phyloP scores from a whole-genome alignment of 352 stramenopile species.

The Saprolegnia diclina region DNA sequence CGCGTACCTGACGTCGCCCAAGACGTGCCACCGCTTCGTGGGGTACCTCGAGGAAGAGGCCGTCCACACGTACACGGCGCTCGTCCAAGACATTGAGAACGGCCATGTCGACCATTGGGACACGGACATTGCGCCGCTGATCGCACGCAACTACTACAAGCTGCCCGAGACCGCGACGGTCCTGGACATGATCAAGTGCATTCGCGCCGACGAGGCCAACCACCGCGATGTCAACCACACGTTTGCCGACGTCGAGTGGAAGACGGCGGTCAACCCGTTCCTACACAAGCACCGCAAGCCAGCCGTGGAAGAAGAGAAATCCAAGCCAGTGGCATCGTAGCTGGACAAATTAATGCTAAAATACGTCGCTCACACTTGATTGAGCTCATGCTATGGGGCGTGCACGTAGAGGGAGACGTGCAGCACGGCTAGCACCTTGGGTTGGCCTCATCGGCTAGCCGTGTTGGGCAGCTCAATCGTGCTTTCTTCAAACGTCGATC shows the following conservation, averaged over 20 bases:
- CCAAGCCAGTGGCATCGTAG: too few species aligned
- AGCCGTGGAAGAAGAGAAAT: too few species aligned
- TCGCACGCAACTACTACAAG: slow-evolving; percentile 86
- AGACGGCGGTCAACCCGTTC: slow-evolving; percentile 49
- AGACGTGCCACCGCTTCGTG: slow-evolving; percentile 87
- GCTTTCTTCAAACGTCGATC: too few species aligned
- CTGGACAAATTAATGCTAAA: too few species aligned
- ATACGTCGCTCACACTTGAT: too few species aligned
- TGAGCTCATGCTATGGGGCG: too few species aligned
- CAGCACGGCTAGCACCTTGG: too few species aligned
- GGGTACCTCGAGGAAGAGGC: slow-evolving; percentile 92
- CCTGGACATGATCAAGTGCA: slow-evolving; percentile 77
- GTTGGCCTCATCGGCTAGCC: too few species aligned
- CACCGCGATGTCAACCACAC: slow-evolving; percentile 87
- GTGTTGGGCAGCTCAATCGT: too few species aligned
- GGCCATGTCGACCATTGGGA: slow-evolving; percentile 75
- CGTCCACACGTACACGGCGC: slow-evolving; percentile 87
- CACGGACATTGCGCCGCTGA: slow-evolving; percentile 51
- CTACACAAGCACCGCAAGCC: slow-evolving; percentile 2
- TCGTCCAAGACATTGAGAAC: slow-evolving; percentile 85
- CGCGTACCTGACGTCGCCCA: slow-evolving; percentile 83
- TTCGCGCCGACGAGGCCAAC: slow-evolving; percentile 85
- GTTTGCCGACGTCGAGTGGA: slow-evolving; percentile 50
- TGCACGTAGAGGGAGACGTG: too few species aligned
- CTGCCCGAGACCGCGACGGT: slow-evolving; percentile 65